phyloP scores from a whole-genome alignment of 768 basidiomycete species.

The Suillus hirtellus region DNA sequence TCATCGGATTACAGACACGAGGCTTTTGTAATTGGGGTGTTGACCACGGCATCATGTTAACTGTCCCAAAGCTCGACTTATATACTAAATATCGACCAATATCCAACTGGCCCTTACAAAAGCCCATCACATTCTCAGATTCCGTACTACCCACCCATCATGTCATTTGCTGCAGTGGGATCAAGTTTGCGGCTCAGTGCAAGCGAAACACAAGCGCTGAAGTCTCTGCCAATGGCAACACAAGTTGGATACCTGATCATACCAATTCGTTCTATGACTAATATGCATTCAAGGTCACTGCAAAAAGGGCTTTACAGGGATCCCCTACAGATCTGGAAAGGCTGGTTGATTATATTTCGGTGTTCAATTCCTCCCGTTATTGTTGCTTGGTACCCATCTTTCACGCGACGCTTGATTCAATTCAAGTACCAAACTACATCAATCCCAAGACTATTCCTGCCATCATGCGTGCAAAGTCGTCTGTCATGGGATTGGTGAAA shows the following conservation, averaged over 20 bases:
- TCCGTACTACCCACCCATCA: background rate
- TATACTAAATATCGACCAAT: background rate
- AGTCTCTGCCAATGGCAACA: background rate
- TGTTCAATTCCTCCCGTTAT: background rate
- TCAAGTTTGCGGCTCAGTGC: background rate
- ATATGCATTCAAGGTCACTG: background rate
- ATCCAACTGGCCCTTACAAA: background rate
- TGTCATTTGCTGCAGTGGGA: background rate
- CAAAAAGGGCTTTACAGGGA: background rate
- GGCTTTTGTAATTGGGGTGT: background rate
- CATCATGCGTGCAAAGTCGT: background rate
- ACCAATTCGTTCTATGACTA: background rate
- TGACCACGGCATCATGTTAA: background rate
- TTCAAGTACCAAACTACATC: slow-evolving; percentile 1
- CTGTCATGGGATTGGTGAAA: background rate
- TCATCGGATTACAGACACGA: background rate
- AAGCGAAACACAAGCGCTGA: background rate
- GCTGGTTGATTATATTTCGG: background rate
- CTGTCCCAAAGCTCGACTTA: background rate
- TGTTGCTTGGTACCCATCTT: slow-evolving; percentile 1
- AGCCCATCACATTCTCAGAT: background rate
- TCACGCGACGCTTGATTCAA: background rate
- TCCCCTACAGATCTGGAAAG: background rate
- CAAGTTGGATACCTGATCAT: background rate
- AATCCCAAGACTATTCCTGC: background rate